phyloP scores from a whole-genome alignment of 345 rosid genomes.

The Brassica juncea region DNA sequence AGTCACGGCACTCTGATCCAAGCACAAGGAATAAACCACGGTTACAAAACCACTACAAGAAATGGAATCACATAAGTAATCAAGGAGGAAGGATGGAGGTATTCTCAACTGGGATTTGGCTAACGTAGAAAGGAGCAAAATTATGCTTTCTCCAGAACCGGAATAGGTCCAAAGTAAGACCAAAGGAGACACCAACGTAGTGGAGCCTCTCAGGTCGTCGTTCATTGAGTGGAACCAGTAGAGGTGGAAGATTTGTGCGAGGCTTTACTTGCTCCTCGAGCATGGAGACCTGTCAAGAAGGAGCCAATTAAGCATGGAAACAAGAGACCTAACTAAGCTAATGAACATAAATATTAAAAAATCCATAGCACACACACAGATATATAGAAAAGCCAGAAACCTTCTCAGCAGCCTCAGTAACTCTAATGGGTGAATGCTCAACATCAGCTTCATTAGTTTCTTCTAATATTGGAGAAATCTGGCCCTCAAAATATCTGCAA shows the following conservation, averaged over 20 bases:
- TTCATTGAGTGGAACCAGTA: slow-evolving; percentile 76
- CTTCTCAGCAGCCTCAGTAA: slow-evolving; percentile 91
- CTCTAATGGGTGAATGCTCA: slow-evolving; percentile 53
- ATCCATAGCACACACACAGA: background rate
- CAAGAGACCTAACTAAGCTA: slow-evolving; percentile 4
- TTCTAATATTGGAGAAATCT: slow-evolving; percentile 71
- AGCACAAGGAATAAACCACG: background rate
- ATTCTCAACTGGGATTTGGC: slow-evolving; percentile 83
- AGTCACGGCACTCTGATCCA: slow-evolving; percentile 74
- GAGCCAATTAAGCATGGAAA: background rate
- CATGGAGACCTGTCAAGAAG: slow-evolving; percentile 65
- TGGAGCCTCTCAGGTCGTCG: slow-evolving; percentile 83
- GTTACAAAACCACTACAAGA: slow-evolving; percentile 11
- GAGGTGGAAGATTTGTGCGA: slow-evolving; percentile 77
- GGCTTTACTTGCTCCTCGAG: slow-evolving; percentile 86
- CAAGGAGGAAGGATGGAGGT: background rate
- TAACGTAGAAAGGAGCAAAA: slow-evolving; percentile 88
- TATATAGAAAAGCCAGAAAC: slow-evolving; percentile 42
- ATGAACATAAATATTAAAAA: background rate
- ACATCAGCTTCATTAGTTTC: slow-evolving; percentile 49
- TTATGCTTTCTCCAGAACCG: slow-evolving; percentile 93
- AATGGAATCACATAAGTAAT: background rate
- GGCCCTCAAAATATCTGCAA: slow-evolving; percentile 88
- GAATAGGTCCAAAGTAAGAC: slow-evolving; percentile 91
- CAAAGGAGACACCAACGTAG: slow-evolving; percentile 94